Percentiles rank a stretch among this genome's conserved stretches.
Evolutionary conservation across 2,329 filamentous ascomycete species (phyloP).

Genomic region (Aspergillus melleus): DNA sequence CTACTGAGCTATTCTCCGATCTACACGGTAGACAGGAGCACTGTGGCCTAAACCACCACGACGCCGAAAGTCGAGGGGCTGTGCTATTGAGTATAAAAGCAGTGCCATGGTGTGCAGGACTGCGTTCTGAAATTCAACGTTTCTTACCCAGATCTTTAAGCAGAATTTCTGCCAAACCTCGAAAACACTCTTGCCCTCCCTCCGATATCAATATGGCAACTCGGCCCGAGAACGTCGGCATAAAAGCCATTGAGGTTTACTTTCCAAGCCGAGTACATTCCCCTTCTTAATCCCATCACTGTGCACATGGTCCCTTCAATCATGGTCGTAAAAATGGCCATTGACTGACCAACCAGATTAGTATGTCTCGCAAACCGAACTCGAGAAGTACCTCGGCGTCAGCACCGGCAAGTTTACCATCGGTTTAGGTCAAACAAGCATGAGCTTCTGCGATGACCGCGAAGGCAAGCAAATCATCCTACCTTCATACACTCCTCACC

Average conservation of each 20-base stretch:
- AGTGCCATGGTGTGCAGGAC: too few relatives aligned
- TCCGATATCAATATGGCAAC: constrained; percentile 60
- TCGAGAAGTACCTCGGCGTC: constrained; percentile 84
- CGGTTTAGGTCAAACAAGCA: constrained; percentile 85
- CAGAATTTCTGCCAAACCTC: background rate
- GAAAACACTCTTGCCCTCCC: background rate
- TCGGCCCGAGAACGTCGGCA: constrained; percentile 83
- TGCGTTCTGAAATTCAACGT: background rate
- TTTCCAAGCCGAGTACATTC: constrained; percentile 77
- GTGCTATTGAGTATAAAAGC: background rate
- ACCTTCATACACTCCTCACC: background rate
- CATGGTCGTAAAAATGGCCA: background rate
- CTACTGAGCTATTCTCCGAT: background rate
- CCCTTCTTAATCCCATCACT: background rate
- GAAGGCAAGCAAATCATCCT: constrained; percentile 62
- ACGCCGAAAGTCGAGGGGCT: background rate
- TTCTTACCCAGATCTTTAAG: background rate
- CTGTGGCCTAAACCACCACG: background rate
- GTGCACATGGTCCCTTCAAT: background rate
- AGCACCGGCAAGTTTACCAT: constrained; percentile 84
- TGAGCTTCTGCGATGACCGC: constrained; percentile 88
- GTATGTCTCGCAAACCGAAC: constrained; percentile 81
- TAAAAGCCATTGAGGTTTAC: constrained; percentile 90
- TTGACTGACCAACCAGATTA: constrained; percentile 37
- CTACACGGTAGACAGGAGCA: background rate